Evolutionary conservation across 768 basidiomycete species (phyloP).

Genomic region (Suillus subalutaceus): DNA sequence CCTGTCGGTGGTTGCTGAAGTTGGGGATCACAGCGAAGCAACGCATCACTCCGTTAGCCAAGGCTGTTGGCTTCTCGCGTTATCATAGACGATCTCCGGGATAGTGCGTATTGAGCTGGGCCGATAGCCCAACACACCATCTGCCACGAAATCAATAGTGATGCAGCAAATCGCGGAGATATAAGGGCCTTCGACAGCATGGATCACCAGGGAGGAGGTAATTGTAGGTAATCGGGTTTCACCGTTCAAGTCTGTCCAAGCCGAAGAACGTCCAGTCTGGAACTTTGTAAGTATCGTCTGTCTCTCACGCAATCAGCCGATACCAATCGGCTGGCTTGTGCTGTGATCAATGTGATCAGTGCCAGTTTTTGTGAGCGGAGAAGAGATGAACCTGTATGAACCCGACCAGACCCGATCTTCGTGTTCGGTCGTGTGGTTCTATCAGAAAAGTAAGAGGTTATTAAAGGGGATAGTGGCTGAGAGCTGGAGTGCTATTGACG

Average conservation of each 20-base stretch:
- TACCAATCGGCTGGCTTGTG: conserved; percentile 1
- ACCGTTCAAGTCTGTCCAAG: neutral
- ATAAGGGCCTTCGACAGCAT: neutral
- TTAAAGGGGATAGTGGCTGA: conserved; percentile 1
- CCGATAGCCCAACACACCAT: neutral
- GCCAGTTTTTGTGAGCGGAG: neutral
- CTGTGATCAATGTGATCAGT: conserved; percentile 1
- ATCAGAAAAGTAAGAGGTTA: neutral
- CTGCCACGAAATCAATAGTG: neutral
- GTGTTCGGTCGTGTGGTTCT: neutral
- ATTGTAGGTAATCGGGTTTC: neutral
- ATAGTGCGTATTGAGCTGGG: neutral
- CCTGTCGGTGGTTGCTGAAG: neutral
- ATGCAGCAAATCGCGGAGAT: conserved; percentile 1
- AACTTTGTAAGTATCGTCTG: neutral
- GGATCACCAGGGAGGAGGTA: neutral
- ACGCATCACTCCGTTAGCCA: neutral
- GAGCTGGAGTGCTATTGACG: neutral
- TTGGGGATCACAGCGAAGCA: too few species aligned
- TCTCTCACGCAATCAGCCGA: conserved; percentile 5
- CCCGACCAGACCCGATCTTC: neutral
- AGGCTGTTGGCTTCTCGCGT: conserved; percentile 10
- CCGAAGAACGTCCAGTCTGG: conserved; percentile 1
- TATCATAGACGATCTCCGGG: conserved; percentile 13
- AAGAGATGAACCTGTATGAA: neutral